Evolutionary conservation across 805 yeast species (phyloP).

Genomic region (Wickerhamomyces silvicola): DNA sequence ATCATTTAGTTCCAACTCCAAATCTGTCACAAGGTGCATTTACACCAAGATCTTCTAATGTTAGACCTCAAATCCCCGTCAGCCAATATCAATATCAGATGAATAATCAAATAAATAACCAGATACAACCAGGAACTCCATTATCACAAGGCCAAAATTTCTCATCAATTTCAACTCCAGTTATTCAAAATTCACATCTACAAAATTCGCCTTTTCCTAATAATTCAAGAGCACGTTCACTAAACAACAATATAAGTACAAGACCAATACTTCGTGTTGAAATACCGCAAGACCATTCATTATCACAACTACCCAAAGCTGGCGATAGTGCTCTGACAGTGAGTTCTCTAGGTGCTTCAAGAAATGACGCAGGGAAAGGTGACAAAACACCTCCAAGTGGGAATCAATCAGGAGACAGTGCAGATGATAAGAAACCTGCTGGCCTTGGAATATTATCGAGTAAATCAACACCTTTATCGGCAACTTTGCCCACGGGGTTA

Average conservation of each 20-base stretch:
- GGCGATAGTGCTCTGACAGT: conserved; percentile 12
- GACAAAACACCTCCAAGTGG: conserved; percentile 13
- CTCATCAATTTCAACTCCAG: conserved; percentile 3
- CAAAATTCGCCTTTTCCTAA: conserved; percentile 1
- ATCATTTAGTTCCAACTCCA: conserved; percentile 1
- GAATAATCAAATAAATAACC: not conserved
- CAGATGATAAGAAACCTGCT: conserved; percentile 8
- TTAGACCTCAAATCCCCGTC: no score
- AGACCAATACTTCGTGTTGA: conserved; percentile 23
- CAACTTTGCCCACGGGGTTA: conserved; percentile 27
- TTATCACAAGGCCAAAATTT: no score
- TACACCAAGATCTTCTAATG: no score
- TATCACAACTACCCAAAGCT: conserved; percentile 1
- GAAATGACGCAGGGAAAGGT: conserved; percentile 3
- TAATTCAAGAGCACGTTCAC: conserved; percentile 14
- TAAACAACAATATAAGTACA: conserved; percentile 18
- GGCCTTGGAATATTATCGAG: conserved; percentile 13
- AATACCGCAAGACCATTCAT: conserved; percentile 13
- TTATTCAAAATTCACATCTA: not conserved
- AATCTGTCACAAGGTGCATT: conserved; percentile 1
- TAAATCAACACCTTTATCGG: conserved; percentile 26
- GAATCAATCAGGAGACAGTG: conserved; percentile 5
- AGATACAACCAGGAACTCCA: not conserved
- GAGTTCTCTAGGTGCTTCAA: conserved; percentile 11
- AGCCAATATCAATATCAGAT: not conserved